A percentile compares a stretch with the other conserved stretches of the same genome.
phyloP scores from a whole-genome alignment of 306 rosid genomes.

The Lathyrus sativus region DNA sequence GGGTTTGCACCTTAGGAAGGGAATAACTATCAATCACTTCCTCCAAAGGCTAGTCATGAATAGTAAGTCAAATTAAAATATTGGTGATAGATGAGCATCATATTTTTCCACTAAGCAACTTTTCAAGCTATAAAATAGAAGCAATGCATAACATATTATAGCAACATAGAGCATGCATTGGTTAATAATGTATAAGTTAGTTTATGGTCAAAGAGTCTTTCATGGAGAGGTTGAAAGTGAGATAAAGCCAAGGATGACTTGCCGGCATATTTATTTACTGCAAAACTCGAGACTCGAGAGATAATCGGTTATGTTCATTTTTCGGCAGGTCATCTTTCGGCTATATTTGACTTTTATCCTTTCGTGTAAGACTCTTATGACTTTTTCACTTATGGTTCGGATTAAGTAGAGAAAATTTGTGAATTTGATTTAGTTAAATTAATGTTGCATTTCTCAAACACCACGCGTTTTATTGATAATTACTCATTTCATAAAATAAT shows the following conservation, averaged over 20 bases:
- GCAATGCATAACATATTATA: neutral
- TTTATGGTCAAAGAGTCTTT: slow-evolving; percentile 38
- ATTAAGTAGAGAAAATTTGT: neutral
- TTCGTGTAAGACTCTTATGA: slow-evolving; percentile 39
- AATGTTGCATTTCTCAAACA: neutral
- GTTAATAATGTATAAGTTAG: neutral
- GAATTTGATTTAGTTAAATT: neutral
- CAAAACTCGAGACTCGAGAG: neutral
- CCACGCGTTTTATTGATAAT: neutral
- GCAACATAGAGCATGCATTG: neutral
- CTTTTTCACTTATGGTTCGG: neutral
- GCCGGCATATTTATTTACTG: slow-evolving; percentile 33
- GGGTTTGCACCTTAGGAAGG: slow-evolving; percentile 18
- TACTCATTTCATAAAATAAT: too few relatives aligned
- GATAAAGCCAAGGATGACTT: slow-evolving; percentile 56
- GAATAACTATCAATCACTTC: slow-evolving; percentile 31
- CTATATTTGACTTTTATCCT: slow-evolving; percentile 42
- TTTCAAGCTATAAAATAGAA: slow-evolving; percentile 35
- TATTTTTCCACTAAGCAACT: slow-evolving; percentile 19
- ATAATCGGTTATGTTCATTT: neutral
- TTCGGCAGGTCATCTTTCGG: slow-evolving; percentile 40
- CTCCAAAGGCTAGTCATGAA: slow-evolving; percentile 7
- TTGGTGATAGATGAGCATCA: slow-evolving; percentile 31
- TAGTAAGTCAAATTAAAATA: slow-evolving; percentile 31
- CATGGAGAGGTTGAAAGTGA: slow-evolving; percentile 46